These are phyloP conservation scores for Anthoceros angustus DNA, from an alignment of 225 moss, liverwort and hornwort species.

Conservation along the genomic window DNA sequence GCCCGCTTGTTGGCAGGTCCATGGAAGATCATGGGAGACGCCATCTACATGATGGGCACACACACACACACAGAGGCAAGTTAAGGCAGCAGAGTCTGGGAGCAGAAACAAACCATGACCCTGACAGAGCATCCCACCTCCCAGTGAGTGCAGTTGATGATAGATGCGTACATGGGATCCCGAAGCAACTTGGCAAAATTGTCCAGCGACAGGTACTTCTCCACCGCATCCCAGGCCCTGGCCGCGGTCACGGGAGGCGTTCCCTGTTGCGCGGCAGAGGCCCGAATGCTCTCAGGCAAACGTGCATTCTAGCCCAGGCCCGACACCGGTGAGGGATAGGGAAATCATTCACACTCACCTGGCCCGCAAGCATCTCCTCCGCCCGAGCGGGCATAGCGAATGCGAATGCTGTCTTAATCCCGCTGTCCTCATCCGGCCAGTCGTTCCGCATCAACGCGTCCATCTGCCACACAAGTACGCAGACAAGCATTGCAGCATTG, in stretches of 20 bases:
- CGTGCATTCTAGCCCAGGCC: background rate
- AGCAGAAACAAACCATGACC: background rate
- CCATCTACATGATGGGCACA: constrained; percentile 20
- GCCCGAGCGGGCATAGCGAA: constrained; percentile 68
- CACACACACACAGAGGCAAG: background rate
- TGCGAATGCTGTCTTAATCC: constrained; percentile 58
- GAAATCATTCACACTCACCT: constrained; percentile 14
- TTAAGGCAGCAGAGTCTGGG: background rate
- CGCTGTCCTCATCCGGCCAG: constrained; percentile 75
- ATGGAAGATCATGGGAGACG: constrained; percentile 56
- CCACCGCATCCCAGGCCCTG: constrained; percentile 61
- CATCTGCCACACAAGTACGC: constrained; percentile 24
- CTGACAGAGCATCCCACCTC: constrained; percentile 22
- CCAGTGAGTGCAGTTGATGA: constrained; percentile 61
- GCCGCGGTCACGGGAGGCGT: constrained; percentile 12
- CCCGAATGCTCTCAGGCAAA: background rate
- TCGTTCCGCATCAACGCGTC: constrained; percentile 81
- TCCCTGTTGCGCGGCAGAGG: background rate
- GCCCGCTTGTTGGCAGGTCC: constrained; percentile 53
- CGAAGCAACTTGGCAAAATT: constrained; percentile 41
- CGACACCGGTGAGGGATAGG: background rate
- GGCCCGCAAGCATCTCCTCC: constrained; percentile 52
- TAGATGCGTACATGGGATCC: constrained; percentile 41
- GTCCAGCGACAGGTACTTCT: constrained; percentile 38
- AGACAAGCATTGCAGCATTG: constrained; percentile 1